Evolutionary conservation across 495 filamentous ascomycete species (phyloP), one percentile per base, ranked within the genome.

Genomic region (Xylaria intraflava): DNA sequence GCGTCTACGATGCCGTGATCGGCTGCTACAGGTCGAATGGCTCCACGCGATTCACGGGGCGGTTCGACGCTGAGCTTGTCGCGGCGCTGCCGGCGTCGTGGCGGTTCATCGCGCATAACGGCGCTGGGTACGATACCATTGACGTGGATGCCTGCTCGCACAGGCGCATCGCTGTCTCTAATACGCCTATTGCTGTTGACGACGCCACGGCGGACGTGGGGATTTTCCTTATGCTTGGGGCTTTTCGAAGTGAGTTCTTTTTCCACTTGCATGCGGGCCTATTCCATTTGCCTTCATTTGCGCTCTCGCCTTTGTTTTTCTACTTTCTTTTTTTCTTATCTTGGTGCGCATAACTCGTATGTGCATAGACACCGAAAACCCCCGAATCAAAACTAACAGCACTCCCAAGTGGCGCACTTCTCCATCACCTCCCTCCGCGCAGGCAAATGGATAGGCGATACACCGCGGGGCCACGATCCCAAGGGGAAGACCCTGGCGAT

Each of bases 91-190:
- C 90, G 1, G 60, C 67, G 27, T 84, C 80, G 2, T 64, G 95
- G 61, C 84, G 80, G 56, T 95, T 87, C 67, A 78, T 95, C 57
- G 86, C 82, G 63, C 90, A 96, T 65, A 91, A 89, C 62, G 90
- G 89, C 30, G 88, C 88, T 26, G 88, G 88, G 2, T 93, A 93
- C 64, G 88, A 93, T 59, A 87, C 89, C 52, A 79, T 93, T 26
- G 86, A 91, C 59, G 74, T 89, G 23, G 59, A 78, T 6, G 83
- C 79, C n/a, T 90, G 86, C 66, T 77, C 83, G 12, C 69, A 74
- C 27, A 72, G 78, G 57, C 75, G 71, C 39, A 84, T 88, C 59
- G 71, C 76, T 7, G 82, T 89, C 2, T 84, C 84, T 10, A 83
- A 82, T 57, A 87, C 84, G 1, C 82, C 85, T 1, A 74, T 75